Evolutionary conservation across 176 grass and related monocot species (phyloP).

Genomic region (Zizania latifolia): DNA sequence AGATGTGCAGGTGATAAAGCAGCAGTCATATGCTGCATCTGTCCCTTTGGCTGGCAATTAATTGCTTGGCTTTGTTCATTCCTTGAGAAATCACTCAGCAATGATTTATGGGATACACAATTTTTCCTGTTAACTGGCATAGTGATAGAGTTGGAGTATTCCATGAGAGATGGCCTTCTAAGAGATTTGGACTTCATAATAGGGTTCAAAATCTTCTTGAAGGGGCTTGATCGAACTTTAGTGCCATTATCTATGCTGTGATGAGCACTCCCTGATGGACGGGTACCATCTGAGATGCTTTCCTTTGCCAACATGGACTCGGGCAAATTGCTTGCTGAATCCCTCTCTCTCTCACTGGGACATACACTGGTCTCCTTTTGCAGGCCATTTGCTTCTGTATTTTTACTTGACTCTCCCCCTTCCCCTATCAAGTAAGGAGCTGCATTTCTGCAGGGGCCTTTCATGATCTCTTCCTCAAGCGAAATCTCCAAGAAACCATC

Average conservation of each 20-base stretch:
- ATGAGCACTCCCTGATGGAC: background rate
- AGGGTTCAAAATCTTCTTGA: conserved; percentile 81
- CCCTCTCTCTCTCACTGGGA: conserved; percentile 15
- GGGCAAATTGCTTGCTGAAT: conserved; percentile 35
- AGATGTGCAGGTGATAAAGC: conserved; percentile 76
- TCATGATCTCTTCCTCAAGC: conserved; percentile 18
- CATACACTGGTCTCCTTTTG: background rate
- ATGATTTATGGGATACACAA: conserved; percentile 42
- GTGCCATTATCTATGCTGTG: background rate
- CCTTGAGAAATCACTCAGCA: conserved; percentile 68
- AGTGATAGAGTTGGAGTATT: conserved; percentile 5
- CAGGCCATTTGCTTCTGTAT: background rate
- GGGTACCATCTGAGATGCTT: conserved; percentile 3
- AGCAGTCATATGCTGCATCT: background rate
- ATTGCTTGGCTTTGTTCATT: conserved; percentile 28
- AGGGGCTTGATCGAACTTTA: conserved; percentile 64
- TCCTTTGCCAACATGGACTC: conserved; percentile 42
- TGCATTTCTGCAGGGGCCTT: conserved; percentile 20
- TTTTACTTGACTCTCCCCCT: background rate
- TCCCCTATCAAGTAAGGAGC: conserved; percentile 27
- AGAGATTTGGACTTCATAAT: conserved; percentile 91
- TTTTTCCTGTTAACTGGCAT: conserved; percentile 19
- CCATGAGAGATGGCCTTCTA: conserved; percentile 25
- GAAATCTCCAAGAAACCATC: conserved; percentile 67
- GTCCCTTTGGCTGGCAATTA: conserved; percentile 32